Base-by-base conservation (phyloP, 2,329 filamentous ascomycete species). In the Exophiala phaeomuriformis region DNA sequence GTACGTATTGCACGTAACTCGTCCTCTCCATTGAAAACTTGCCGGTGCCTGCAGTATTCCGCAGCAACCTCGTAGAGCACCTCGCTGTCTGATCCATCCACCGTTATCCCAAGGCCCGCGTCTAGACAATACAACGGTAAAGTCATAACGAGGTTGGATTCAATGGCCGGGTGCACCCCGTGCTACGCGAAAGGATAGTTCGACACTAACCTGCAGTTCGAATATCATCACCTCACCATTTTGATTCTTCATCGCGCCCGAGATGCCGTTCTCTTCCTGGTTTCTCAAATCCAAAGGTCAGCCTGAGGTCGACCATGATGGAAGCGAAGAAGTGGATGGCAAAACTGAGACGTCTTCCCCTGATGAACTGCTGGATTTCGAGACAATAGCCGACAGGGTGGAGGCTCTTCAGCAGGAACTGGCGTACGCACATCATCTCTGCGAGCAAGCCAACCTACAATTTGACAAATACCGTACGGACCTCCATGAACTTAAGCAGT, bases 371-470 rank as follows among this genome's bases (percentile, higher is more conserved):
- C 43, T 46, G 30, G 49, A 59, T 45, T 57, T 59, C 28, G 52
- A 53, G 3, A 29, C 51, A n/a, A 43, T 59, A 12, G 57, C 54
- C 8, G 52, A 57, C 33, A 48, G 49, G 28, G 47, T 59, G 12
- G 54, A 57, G 40, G 42, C 45, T n/a, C 28, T 59, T 3, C 54
- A 52, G 19, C 29, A 12, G 9, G 49, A 59, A 35, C 48, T 55
- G 3, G 49, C 42, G 9, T 45, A 49, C 37, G 54, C 54, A 9
- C n/a, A 41, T 31, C 49, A 58, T 12, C 45, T 58, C 12, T 56
- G 50, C 39, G 53, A 53, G n/a, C 47, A 58, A 47, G 56, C 56
- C 5, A 55, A 59, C 29, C n/a, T 54, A n/a, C 48, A 57, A 43
- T 47, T 57, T 42, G 49, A 52, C 36, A 52, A 50, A 28, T 51